Evolutionary conservation across 2,329 filamentous ascomycete genomes (phyloP).

Genomic region (Fusarium sp.): DNA sequence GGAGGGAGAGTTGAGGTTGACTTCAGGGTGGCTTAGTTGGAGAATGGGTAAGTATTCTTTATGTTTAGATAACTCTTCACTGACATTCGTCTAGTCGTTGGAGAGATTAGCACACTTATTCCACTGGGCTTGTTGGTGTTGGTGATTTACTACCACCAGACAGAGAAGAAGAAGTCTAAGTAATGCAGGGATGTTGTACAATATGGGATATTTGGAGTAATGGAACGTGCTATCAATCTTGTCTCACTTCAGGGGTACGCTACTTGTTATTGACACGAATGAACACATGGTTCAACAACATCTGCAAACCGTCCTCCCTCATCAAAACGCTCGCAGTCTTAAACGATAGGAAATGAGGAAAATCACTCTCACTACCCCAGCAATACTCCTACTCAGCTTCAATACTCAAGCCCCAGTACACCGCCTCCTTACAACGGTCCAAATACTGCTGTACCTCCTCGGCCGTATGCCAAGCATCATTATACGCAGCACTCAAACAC

Average conservation of each 20-base stretch:
- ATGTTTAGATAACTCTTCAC: rapidly evolving
- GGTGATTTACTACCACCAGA: background rate
- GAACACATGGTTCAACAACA: background rate
- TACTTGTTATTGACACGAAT: background rate
- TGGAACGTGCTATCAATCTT: background rate
- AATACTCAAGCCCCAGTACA: background rate
- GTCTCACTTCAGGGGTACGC: background rate
- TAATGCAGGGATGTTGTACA: background rate
- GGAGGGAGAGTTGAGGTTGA: background rate
- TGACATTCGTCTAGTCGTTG: background rate
- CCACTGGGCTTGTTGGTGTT: background rate
- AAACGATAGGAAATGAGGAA: background rate
- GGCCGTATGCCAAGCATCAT: slow-evolving; percentile 54
- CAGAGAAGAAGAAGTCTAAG: background rate
- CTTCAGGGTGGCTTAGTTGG: background rate
- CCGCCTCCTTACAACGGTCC: slow-evolving; percentile 25
- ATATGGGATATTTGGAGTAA: background rate
- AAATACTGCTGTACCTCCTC: slow-evolving; percentile 35
- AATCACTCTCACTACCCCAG: background rate
- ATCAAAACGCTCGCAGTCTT: background rate
- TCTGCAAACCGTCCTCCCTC: too few species aligned
- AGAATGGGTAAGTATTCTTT: background rate
- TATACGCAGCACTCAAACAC: slow-evolving; percentile 53
- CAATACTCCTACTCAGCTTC: background rate
- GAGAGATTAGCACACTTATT: background rate